Evolutionary conservation across 1,284 basidiomycete species (phyloP).

Genomic region (Microbotryum saponariae): DNA sequence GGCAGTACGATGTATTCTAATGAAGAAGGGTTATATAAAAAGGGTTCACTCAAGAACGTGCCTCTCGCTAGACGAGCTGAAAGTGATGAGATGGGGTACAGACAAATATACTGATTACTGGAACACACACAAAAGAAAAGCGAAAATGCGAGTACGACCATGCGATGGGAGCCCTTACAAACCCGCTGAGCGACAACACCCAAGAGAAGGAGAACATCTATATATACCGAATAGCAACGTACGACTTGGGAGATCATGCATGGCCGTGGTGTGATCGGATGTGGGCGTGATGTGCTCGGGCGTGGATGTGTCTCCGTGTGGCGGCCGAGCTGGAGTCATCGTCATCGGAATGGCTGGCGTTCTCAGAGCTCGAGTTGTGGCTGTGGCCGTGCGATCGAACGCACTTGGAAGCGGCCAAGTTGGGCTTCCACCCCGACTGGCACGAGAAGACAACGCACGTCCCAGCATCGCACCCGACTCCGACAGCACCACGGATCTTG

Average conservation of each 20-base stretch:
- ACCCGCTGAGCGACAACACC: neutral
- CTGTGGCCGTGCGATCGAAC: conserved; percentile 10
- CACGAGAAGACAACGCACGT: conserved; percentile 39
- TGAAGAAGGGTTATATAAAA: too few relatives aligned
- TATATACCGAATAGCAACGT: neutral
- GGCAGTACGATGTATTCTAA: too few relatives aligned
- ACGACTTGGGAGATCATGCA: neutral
- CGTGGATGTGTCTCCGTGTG: conserved; percentile 12
- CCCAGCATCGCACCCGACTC: conserved; percentile 47
- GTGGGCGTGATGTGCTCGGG: neutral
- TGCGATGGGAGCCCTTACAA: too few relatives aligned
- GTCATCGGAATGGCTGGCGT: too few relatives aligned
- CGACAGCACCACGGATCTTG: conserved; percentile 54
- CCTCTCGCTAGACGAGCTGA: neutral
- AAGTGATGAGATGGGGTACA: neutral
- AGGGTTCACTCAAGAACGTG: too few relatives aligned
- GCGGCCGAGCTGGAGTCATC: conserved; percentile 5
- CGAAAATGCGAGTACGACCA: too few relatives aligned
- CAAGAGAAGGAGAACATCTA: neutral
- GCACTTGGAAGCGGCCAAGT: conserved; percentile 19
- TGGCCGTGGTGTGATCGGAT: conserved; percentile 2
- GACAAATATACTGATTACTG: neutral
- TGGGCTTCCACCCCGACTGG: conserved; percentile 35
- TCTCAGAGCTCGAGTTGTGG: neutral
- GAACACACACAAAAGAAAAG: neutral